Percentiles rank a stretch among this genome's conserved stretches.
Evolutionary conservation across 2,329 filamentous ascomycete genomes (phyloP).

Genomic region (Pyrenophora tritici-repentis): DNA sequence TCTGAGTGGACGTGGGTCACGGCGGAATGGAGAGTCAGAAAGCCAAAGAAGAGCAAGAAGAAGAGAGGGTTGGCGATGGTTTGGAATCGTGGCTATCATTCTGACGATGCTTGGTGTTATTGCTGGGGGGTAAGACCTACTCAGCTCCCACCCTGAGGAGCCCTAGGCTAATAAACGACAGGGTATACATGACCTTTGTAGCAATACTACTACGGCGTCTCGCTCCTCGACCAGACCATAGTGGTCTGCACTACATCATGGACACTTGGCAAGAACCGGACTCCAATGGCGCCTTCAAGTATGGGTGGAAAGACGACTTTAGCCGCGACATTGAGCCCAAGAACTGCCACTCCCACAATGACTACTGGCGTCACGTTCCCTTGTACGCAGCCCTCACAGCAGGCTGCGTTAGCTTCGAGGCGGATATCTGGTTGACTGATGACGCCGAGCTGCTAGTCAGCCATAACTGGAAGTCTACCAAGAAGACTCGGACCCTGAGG

Average conservation of each 20-base stretch:
- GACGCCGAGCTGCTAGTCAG: slow-evolving; percentile 30
- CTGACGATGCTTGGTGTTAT: no score
- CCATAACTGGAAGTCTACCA: slow-evolving; percentile 12
- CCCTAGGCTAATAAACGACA: no score
- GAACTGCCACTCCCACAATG: slow-evolving; percentile 69
- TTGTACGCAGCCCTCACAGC: slow-evolving; percentile 65
- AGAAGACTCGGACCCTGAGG: no score
- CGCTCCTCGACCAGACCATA: slow-evolving; percentile 13
- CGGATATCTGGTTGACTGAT: slow-evolving; percentile 65
- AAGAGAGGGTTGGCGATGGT: no score
- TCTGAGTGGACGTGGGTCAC: no score
- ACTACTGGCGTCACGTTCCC: slow-evolving; percentile 61
- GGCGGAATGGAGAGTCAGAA: no score
- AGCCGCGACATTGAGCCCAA: slow-evolving; percentile 43
- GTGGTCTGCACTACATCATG: slow-evolving; percentile 25
- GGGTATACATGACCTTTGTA: no score
- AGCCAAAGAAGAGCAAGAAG: no score
- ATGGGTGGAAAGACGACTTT: slow-evolving; percentile 40
- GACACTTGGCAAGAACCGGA: slow-evolving; percentile 24
- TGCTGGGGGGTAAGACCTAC: no score
- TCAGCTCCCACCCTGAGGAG: no score
- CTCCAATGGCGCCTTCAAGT: slow-evolving; percentile 13
- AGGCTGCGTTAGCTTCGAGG: slow-evolving; percentile 68
- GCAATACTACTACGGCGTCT: background rate
- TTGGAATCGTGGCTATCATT: no score